phyloP scores from a whole-genome alignment of 768 basidiomycete genomes.

The Leucocoprinus birnbaumii region DNA sequence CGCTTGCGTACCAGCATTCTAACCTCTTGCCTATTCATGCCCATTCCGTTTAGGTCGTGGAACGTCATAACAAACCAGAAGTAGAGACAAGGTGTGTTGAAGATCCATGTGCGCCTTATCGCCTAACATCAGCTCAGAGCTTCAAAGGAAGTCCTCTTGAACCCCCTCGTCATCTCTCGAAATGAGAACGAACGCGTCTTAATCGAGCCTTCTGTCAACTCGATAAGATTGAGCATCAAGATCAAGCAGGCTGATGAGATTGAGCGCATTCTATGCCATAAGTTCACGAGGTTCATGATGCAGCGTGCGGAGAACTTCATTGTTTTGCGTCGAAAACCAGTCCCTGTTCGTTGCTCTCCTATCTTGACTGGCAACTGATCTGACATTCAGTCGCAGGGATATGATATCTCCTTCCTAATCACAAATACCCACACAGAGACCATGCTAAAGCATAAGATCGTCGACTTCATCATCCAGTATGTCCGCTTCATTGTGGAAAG shows the following conservation, averaged over 20 bases:
- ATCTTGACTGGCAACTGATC: not conserved
- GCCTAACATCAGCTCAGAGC: constrained; percentile 43
- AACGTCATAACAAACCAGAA: constrained; percentile 96
- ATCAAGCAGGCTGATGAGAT: constrained; percentile 99
- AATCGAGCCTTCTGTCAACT: constrained; percentile 97
- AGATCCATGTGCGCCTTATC: not conserved
- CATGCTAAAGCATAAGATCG: constrained; percentile 99
- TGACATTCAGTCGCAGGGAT: constrained; percentile 62
- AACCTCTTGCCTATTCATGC: constrained; percentile 15
- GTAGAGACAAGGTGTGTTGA: constrained; percentile 76
- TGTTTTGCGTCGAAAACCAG: constrained; percentile 91
- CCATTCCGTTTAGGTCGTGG: constrained; percentile 83
- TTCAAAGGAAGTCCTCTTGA: constrained; percentile 92
- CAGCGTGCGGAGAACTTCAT: constrained; percentile 97
- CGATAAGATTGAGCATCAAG: constrained; percentile 93
- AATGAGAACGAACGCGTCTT: constrained; percentile 97
- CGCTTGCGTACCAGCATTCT: constrained; percentile 5
- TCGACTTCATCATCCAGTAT: constrained; percentile 99
- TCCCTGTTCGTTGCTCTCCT: constrained; percentile 53
- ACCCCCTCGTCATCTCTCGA: constrained; percentile 90
- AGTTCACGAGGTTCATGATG: constrained; percentile 99
- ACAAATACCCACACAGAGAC: constrained; percentile 96
- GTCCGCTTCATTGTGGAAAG: constrained; percentile 20
- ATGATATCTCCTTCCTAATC: constrained; percentile 97
- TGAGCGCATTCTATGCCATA: constrained; percentile 94